Evolutionary conservation across 169 alveolate genomes (phyloP), one percentile per base, ranked within the genome.

Genomic region (Pseudocohnilembus persalinus): DNA sequence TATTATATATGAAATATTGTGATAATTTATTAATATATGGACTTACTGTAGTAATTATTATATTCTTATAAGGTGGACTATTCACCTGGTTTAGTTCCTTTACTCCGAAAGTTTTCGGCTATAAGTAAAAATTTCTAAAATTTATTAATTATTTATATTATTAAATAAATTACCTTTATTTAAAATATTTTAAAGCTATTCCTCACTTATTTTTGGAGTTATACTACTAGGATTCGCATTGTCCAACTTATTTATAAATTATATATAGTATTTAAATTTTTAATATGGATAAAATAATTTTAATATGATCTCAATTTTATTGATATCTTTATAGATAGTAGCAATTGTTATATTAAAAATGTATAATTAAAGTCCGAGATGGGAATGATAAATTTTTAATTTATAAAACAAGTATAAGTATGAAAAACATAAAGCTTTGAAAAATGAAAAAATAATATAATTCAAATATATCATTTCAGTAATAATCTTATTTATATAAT

Each of bases 41-140:
- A 20, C 0, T 79, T 15, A 29, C 65, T 28, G 63, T 79, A 15
- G 34, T 79, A 16, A 29, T 63, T 63, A 6, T 79, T 0, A 79
- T 79, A n/a, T 79, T 79, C n/a, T 28, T 79, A 24, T 79, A 79
- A 79, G 84, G 84, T 25, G 84, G 84, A 11, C 63, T 79, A 15
- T 79, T 79, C 49, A 79, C 75, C 73, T 79, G 84, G 84, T 79
- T 79, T 79, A 79, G 84, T 35, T 49, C 30, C n/a, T 79, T 79
- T 64, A 79, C 64, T 35, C 84, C 84, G 34, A 79, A 79, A 72
- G 76, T 79, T 25, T 79, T 79, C 30, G 84, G 84, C 26, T 79
- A 79, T 63, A 79, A 63, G 84, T 79, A 79, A 79, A n/a, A 0
- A n/a, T 1, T 32, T n/a, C n/a, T n/a, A n/a, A n/a, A n/a, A n/a